Evolutionary conservation across 129 eudicot genomes (phyloP), one percentile per base, ranked within the genome.

Genomic region (Deinandra increscens): DNA sequence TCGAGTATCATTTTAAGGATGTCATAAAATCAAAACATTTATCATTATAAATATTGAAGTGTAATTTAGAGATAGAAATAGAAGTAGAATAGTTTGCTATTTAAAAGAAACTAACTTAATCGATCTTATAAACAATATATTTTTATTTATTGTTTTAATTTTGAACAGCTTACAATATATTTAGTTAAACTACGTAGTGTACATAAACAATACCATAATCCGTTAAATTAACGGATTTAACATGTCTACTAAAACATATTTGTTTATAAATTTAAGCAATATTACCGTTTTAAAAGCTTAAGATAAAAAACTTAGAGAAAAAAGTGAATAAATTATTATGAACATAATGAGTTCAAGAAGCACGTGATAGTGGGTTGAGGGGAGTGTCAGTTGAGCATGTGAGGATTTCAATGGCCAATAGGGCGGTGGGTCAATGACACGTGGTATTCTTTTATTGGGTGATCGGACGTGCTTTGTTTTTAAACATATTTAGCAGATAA

Each of bases 331-430:
- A 14, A 15, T 31, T 9, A 33, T 63, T 74, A 65, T 60, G 60
- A 68, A 67, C 68, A 34, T 68, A 75, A 68, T 67, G 44, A 75
- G 69, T 34, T 73, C 60, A 68, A 76, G 60, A 36, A 59, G 43
- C 80, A 76, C 69, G 80, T 68, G 80, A 76, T 50, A 69, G 70
- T 76, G 70, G 81, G 81, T 76, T 69, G 81, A 68, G 81, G 75
- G 70, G 59, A 69, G 81, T 76, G 75, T 76, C 81, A 76, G 81
- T 65, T 37, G 50, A 76, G 75, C 81, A 76, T 76, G 81, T 76
- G 81, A 39, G 66, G 66, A 58, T 51, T 37, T 60, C 43, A 69
- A 60, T 60, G 69, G 75, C 80, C 54, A 76, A 76, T 37, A 69
- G 59, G 75, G 70, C 75, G 80, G 80, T 76, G 70, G 70, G 75